Percentiles rank a stretch among this genome's conserved stretches.
Evolutionary conservation across 1,284 basidiomycete genomes (phyloP).

Genomic region (Ceratobasidium papillatum): DNA sequence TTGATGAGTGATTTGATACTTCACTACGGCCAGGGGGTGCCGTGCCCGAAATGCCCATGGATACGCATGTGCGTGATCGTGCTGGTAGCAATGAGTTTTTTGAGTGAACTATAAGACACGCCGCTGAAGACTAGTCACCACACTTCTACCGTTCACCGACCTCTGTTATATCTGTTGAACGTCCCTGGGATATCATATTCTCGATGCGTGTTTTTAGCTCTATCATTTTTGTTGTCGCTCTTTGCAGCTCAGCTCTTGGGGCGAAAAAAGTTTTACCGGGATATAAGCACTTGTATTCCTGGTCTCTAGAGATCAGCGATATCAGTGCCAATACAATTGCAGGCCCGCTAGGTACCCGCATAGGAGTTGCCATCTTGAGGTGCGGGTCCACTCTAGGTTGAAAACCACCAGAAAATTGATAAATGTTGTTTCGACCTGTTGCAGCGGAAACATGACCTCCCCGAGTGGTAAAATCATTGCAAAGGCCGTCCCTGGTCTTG

Average conservation of each 20-base stretch:
- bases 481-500: constrained; percentile 2
- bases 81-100: no score
- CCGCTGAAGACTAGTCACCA: no score
- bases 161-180: no score
- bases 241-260: neutral
- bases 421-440: neutral
- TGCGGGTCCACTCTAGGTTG: neutral
- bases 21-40: no score
- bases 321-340: neutral
- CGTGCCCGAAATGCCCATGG: no score
- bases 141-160: no score
- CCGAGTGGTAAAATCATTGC: neutral
- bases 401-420: neutral
- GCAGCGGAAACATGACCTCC: neutral
- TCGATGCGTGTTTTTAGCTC: neutral
- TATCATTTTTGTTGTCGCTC: neutral
- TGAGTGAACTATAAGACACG: no score
- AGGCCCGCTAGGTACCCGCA: neutral
- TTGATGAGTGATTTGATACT: no score
- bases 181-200: no score
- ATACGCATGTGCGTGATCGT: no score
- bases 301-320: neutral
- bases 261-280: neutral
- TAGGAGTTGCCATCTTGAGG: neutral
- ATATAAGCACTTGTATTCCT: neutral